Conservation (phyloP, 768 basidiomycete species). For the Hygrocybe coccinea region DNA sequence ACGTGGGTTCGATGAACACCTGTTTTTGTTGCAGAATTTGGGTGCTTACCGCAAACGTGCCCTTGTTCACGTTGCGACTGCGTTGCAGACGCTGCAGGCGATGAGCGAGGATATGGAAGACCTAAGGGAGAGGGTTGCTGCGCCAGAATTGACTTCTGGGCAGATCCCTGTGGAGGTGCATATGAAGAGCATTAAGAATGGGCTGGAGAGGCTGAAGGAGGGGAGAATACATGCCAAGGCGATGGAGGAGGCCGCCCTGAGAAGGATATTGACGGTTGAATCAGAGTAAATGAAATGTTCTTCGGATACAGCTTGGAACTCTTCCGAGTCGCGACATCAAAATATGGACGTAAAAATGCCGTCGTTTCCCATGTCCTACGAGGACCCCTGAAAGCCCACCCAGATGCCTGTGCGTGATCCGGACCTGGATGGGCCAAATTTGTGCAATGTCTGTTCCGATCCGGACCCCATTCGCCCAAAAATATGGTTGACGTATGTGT, state of each 20-base stretch:
- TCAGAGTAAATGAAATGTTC: too few relatives aligned
- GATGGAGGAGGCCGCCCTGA: conserved; percentile 39
- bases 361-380: too few relatives aligned
- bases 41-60: conserved; percentile 58
- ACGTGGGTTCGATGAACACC: conserved; percentile 47
- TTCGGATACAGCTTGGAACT: too few relatives aligned
- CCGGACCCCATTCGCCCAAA: too few relatives aligned
- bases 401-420: too few relatives aligned
- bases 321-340: too few relatives aligned
- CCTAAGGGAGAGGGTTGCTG: conserved; percentile 64
- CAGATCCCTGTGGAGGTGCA: conserved; percentile 68
- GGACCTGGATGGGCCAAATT: too few relatives aligned
- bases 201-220: conserved; percentile 58
- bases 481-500: too few relatives aligned
- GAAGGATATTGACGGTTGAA: conserved; percentile 24
- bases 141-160: conserved; percentile 58
- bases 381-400: too few relatives aligned
- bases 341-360: too few relatives aligned
- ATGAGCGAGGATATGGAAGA: conserved; percentile 77
- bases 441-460: too few relatives aligned
- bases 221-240: conserved; percentile 48
- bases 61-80: conserved; percentile 58
- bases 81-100: conserved; percentile 53
- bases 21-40: conserved; percentile 51
- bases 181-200: conserved; percentile 63